Conservation (phyloP, 2,329 filamentous ascomycete species). For the Cercospora nicotianae region DNA sequence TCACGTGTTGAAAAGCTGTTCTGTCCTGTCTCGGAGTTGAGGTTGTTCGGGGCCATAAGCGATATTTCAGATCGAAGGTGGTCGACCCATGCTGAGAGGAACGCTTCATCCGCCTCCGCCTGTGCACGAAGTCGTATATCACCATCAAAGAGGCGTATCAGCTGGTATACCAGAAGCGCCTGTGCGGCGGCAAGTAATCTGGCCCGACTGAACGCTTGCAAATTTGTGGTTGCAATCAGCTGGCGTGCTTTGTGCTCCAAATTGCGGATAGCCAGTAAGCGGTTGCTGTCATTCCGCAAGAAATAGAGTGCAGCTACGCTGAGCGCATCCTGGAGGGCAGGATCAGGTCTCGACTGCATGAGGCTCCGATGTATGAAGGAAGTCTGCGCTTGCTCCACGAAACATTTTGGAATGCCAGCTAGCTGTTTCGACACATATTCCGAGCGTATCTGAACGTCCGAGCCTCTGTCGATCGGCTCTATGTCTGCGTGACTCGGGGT, state of each 20-base stretch:
- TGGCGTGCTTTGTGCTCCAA: not conserved
- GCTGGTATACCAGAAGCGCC: not conserved
- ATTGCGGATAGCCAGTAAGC: not conserved
- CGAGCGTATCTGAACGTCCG: not conserved
- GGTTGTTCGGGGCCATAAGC: not conserved
- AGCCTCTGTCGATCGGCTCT: not conserved
- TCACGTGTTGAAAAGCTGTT: not conserved
- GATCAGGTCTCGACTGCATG: not conserved
- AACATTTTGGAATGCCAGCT: not conserved
- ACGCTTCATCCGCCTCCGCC: not conserved
- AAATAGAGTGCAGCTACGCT: not conserved
- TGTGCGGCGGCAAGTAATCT: not conserved
- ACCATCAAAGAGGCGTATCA: not conserved
- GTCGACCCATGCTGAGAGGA: not conserved
- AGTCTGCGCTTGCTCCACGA: not conserved
- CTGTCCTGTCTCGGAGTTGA: not conserved
- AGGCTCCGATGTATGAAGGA: not conserved
- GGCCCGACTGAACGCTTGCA: not conserved
- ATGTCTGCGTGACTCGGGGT: not conserved
- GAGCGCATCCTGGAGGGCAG: not conserved
- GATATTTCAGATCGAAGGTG: not conserved
- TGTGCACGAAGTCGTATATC: not conserved
- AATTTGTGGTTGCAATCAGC: not conserved
- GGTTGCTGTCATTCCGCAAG: not conserved
- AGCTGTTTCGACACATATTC: not conserved